A percentile compares a stretch with the other conserved stretches of the same genome.
These are phyloP conservation scores for Verruconis gallopava DNA, from an alignment of 2,329 filamentous ascomycete species.

Conservation along the genomic window DNA sequence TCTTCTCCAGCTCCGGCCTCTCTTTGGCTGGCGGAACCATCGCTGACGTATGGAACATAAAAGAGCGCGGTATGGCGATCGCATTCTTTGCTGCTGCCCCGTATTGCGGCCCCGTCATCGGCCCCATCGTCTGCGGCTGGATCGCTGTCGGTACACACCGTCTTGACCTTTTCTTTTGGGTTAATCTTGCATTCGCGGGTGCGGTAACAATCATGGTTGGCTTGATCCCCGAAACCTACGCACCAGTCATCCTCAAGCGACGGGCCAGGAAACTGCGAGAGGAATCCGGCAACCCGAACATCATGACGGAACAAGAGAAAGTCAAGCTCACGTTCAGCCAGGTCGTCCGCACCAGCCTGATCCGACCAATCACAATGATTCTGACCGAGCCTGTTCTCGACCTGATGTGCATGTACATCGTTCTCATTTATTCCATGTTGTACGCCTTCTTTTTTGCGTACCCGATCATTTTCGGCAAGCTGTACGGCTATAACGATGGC, in stretches of 20 bases:
- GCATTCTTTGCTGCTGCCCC: constrained; percentile 23
- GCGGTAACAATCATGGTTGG: constrained; percentile 5
- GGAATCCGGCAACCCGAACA: constrained; percentile 37
- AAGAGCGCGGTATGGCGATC: constrained; percentile 27
- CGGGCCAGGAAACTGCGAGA: constrained; percentile 35
- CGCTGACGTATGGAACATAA: constrained; percentile 22
- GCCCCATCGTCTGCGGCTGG: constrained; percentile 36
- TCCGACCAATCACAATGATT: constrained; percentile 27
- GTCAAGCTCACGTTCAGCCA: constrained; percentile 24
- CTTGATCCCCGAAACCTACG: constrained; percentile 35
- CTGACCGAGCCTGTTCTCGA: constrained; percentile 22
- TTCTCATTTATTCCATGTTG: constrained; percentile 23
- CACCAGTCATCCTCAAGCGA: constrained; percentile 32
- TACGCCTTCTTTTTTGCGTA: constrained; percentile 35
- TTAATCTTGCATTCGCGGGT: constrained; percentile 25
- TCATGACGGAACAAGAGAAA: constrained; percentile 27
- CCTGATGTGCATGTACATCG: constrained; percentile 23
- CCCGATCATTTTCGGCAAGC: constrained; percentile 26
- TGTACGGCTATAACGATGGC: constrained; percentile 28
- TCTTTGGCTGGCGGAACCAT: constrained; percentile 29
- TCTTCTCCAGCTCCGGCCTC: constrained; percentile 15
- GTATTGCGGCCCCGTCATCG: constrained; percentile 26
- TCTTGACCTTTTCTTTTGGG: constrained; percentile 27
- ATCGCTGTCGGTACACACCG: constrained; percentile 37
- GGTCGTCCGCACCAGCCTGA: constrained; percentile 31